Base-by-base conservation (phyloP, 345 rosid species). In the Eucalyptus cloeziana region DNA sequence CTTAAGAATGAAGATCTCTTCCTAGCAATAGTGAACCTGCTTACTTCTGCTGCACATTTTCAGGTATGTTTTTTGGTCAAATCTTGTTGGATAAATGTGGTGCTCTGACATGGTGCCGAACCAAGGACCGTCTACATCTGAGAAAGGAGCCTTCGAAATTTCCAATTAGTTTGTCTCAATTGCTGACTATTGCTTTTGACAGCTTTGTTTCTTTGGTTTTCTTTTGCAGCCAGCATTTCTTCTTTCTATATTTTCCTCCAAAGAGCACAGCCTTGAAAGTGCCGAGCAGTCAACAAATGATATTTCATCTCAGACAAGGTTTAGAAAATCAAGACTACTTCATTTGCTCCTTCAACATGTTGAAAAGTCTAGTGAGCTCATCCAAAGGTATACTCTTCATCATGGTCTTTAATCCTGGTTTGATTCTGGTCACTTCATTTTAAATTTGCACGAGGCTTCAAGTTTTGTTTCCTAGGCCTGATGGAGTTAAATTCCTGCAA, bases 211-310 rank as follows among this genome's bases (percentile, higher is more conserved):
- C 58, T 86, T 71, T 90, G 45, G 67, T 88, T 87, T 89, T 79
- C 91, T 90, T 89, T 76, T 93, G 94, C 94, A 98, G 99, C 99
- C 98, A 90, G 93, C 98, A 87, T 95, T 97, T 91, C 94, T 98
- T 90, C 91, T 94, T 90, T 93, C 96, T 83, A 87, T 98, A 81
- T 91, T 95, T 80, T 91, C 92, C 49, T 86, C 89, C 62, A 90
- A 89, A 44, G 97, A 92, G 92, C 92, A 89, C 86, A 54, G 88
- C 56, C 10, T 90, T 91, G 90, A 86, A 90, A 88, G 86, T 67
- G 16, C 88, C 45, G 92, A 93, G 87, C 92, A 90, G 89, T 89
- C 95, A 67, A 88, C 87, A 79, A 90, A 90, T 76, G 95, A 91
- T 85, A 71, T 90, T 90, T 92, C 94, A 47, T 85, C 86, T 27